Conservation (phyloP, 495 filamentous ascomycete species). For the Penicillium manginii region DNA sequence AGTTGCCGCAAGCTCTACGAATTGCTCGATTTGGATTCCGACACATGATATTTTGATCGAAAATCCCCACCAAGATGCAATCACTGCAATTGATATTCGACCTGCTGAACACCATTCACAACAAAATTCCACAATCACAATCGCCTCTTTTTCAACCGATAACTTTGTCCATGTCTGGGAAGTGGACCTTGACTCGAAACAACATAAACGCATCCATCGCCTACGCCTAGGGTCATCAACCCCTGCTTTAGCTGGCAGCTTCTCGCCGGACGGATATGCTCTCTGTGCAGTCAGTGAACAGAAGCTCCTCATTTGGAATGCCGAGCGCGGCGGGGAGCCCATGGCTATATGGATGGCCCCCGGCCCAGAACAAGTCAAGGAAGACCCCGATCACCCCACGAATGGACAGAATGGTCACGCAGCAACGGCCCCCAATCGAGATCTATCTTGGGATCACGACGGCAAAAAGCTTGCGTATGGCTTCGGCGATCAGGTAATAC, state of each 20-base stretch:
- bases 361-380: conserved; percentile 33
- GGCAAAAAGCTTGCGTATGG: conserved; percentile 77
- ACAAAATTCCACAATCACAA: conserved; percentile 33
- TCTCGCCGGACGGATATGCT: conserved; percentile 73
- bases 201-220: conserved; percentile 58
- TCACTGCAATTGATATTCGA: conserved; percentile 51
- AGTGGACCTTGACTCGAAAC: conserved; percentile 59
- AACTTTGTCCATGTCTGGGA: conserved; percentile 73
- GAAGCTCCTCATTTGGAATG: conserved; percentile 72
- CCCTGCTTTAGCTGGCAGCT: conserved; percentile 64
- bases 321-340: conserved; percentile 66
- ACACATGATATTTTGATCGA: conserved; percentile 47
- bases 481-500: conserved; percentile 66
- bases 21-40: conserved; percentile 47
- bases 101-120: conserved; percentile 17
- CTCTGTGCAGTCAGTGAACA: conserved; percentile 70
- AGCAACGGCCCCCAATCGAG: conserved; percentile 45
- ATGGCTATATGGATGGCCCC: conserved; percentile 63
- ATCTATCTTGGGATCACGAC: conserved; percentile 75
- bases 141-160: conserved; percentile 57
- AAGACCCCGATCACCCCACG: conserved; percentile 32
- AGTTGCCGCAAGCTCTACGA: conserved; percentile 40
- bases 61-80: conserved; percentile 46
- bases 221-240: conserved; percentile 48
- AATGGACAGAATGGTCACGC: conserved; percentile 48